Percentiles rank a stretch among this genome's conserved stretches.
phyloP scores from a whole-genome alignment of 179 eudicot species.

The Amaranthus tricolor region DNA sequence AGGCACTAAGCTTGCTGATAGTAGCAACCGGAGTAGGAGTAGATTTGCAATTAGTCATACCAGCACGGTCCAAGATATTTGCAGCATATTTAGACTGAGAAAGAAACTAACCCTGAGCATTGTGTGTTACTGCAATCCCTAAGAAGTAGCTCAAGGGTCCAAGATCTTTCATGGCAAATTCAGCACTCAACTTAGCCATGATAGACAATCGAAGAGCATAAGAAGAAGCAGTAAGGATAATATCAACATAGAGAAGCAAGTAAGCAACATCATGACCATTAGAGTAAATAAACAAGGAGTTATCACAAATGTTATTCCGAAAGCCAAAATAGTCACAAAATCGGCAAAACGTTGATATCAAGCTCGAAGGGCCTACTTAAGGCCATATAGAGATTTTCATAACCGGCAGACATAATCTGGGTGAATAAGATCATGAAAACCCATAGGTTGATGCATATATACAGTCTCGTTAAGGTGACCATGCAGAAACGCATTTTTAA shows the following conservation, averaged over 20 bases:
- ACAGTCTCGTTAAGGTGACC: not conserved
- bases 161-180: not conserved
- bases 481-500: not conserved
- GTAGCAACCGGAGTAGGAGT: not conserved
- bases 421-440: not conserved
- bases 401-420: not conserved
- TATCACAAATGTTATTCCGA: not conserved
- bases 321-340: not conserved
- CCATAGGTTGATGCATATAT: not conserved
- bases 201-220: not conserved
- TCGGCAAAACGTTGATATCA: not conserved
- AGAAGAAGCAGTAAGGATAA: not conserved
- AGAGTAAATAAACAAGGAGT: too few species aligned
- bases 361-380: slow-evolving; percentile 6
- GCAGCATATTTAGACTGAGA: not conserved
- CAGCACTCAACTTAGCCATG: not conserved
- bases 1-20: not conserved
- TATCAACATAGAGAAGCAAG: too few species aligned
- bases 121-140: not conserved
- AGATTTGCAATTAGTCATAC: not conserved
- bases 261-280: too few species aligned
- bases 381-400: not conserved
- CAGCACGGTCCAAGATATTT: not conserved
- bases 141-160: not conserved
- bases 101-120: not conserved